Conservation (phyloP, 805 yeast genomes). For the Lipomyces starkeyi region DNA sequence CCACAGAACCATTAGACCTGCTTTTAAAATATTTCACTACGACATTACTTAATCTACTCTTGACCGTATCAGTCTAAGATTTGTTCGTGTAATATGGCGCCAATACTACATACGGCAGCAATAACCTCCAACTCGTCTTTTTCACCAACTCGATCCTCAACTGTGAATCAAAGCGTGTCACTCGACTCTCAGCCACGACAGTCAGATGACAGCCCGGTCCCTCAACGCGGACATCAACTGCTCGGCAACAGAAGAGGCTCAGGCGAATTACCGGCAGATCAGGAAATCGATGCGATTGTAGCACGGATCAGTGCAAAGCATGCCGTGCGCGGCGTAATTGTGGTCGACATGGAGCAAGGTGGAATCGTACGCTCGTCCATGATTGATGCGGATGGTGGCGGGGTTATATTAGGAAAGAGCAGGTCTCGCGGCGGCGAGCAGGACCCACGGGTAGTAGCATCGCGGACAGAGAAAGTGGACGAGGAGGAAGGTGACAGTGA, state of each 20-base stretch:
- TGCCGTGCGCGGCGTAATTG: conserved; percentile 24
- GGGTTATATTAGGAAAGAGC: conserved; percentile 6
- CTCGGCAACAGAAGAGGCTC: not conserved
- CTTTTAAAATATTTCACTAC: no score
- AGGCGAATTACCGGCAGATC: conserved; percentile 14
- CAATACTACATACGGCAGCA: not conserved
- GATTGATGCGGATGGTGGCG: conserved; percentile 22
- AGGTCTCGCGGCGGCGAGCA: not conserved
- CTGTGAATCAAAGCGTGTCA: not conserved
- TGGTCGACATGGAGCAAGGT: conserved; percentile 23
- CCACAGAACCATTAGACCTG: no score
- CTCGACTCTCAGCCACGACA: not conserved
- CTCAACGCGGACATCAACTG: not conserved
- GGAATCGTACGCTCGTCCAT: conserved; percentile 22
- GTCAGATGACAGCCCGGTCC: not conserved
- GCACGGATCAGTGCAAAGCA: conserved; percentile 31
- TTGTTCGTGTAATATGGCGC: not conserved
- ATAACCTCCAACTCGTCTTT: not conserved
- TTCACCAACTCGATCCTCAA: not conserved
- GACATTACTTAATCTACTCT: no score
- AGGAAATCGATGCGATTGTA: conserved; percentile 32
- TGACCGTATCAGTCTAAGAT: not conserved
- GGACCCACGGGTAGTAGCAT: not conserved
- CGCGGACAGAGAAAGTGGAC: not conserved
- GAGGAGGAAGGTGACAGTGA: conserved; percentile 13